Evolutionary conservation across 257 asterid species (phyloP).

Genomic region (Petunia axillaris): DNA sequence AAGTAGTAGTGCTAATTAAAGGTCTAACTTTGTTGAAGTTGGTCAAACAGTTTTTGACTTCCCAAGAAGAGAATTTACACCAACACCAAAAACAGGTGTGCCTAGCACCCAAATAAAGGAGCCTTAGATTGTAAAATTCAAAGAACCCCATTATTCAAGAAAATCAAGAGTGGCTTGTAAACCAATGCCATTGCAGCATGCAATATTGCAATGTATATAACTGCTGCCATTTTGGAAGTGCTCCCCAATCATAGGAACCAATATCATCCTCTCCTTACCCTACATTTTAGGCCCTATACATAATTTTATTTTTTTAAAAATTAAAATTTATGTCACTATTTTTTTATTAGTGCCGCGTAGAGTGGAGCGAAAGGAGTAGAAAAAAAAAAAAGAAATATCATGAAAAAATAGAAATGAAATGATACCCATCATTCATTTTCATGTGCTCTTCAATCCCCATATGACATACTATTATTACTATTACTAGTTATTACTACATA

Average conservation of each 20-base stretch:
- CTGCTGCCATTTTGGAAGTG: constrained; percentile 38
- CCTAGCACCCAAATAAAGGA: not conserved
- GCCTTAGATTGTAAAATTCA: constrained; percentile 21
- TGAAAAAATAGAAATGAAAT: constrained; percentile 35
- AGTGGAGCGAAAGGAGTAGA: not conserved
- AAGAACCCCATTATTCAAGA: constrained; percentile 3
- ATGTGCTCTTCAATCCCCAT: constrained; percentile 74
- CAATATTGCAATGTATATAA: constrained; percentile 15
- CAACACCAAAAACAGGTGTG: not conserved
- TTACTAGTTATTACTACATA: not conserved
- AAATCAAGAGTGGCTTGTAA: constrained; percentile 15
- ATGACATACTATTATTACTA: not conserved
- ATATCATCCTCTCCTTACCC: constrained; percentile 33
- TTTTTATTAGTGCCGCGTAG: not conserved
- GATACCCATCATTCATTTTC: constrained; percentile 65
- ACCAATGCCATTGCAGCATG: constrained; percentile 34
- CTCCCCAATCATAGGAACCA: constrained; percentile 39
- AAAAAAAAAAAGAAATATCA: constrained; percentile 26
- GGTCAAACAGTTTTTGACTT: not conserved
- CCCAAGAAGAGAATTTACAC: not conserved
- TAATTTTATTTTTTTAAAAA: not conserved
- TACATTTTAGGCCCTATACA: constrained; percentile 35
- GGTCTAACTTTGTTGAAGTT: not conserved
- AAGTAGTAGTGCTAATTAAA: not conserved
- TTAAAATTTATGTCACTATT: not conserved